Evolutionary conservation across 768 basidiomycete species (phyloP).

Genomic region (Leccinum barrowsii): DNA sequence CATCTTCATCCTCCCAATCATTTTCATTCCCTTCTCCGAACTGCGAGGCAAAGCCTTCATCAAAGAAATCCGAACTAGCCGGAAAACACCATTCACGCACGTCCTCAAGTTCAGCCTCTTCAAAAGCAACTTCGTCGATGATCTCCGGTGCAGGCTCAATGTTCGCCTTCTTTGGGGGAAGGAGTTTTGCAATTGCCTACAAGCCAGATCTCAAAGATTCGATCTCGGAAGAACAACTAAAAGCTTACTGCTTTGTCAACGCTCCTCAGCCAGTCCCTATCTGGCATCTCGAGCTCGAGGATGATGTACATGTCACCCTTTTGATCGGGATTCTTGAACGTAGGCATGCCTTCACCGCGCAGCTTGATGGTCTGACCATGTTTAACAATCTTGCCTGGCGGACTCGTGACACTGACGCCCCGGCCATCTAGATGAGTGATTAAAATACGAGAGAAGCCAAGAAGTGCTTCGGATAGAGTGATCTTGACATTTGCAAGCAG

Average conservation of each 20-base stretch:
- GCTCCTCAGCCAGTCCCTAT: slow-evolving; percentile 66
- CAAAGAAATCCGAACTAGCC: slow-evolving; percentile 74
- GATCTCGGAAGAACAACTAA: not conserved
- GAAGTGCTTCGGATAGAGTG: slow-evolving; percentile 88
- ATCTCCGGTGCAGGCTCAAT: slow-evolving; percentile 68
- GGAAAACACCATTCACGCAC: slow-evolving; percentile 79
- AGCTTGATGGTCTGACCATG: slow-evolving; percentile 71
- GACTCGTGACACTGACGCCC: slow-evolving; percentile 76
- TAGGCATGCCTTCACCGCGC: slow-evolving; percentile 88
- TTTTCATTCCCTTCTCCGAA: slow-evolving; percentile 71
- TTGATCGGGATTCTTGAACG: slow-evolving; percentile 56
- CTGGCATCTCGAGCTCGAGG: slow-evolving; percentile 88
- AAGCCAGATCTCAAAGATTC: slow-evolving; percentile 4
- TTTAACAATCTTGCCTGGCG: slow-evolving; percentile 72
- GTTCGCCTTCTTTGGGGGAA: slow-evolving; percentile 76
- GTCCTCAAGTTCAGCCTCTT: slow-evolving; percentile 76
- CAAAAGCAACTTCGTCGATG: slow-evolving; percentile 68
- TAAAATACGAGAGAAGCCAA: slow-evolving; percentile 91
- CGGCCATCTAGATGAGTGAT: slow-evolving; percentile 92
- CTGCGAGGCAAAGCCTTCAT: slow-evolving; percentile 64
- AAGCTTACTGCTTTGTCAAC: slow-evolving; percentile 55
- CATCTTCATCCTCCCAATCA: slow-evolving; percentile 70
- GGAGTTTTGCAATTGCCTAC: slow-evolving; percentile 60
- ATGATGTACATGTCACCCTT: slow-evolving; percentile 83
- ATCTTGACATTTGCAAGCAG: slow-evolving; percentile 78